Evolutionary conservation across 129 eudicot species (phyloP).

Genomic region (Arctium minus): DNA sequence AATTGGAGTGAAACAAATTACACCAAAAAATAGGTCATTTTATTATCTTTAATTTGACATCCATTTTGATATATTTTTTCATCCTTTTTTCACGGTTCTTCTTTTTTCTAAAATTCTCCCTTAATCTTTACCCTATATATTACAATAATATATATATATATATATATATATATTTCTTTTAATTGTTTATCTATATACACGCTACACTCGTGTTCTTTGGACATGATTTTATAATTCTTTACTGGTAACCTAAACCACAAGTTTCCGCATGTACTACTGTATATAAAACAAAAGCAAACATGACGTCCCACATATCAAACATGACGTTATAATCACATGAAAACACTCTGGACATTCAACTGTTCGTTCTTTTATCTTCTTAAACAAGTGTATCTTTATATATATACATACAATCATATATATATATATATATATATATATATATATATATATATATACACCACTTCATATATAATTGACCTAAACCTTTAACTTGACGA

Average conservation of each 20-base stretch:
- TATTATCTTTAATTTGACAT: no score
- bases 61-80: no score
- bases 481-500: not conserved
- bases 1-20: no score
- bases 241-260: conserved; percentile 37
- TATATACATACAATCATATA: no score
- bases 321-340: conserved; percentile 18
- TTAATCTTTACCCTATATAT: no score
- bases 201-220: conserved; percentile 19
- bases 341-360: conserved; percentile 20
- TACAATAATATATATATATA: no score
- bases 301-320: conserved; percentile 17
- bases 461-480: no score
- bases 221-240: conserved; percentile 21
- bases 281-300: conserved; percentile 30
- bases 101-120: no score
- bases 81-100: no score
- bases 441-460: no score
- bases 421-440: not conserved
- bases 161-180: not conserved
- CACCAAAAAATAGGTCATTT: no score
- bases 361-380: not conserved
- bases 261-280: conserved; percentile 25
- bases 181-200: not conserved
- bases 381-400: not conserved